Evolutionary conservation across 139 green algal species (phyloP).

Genomic region (Parachlorella kessleri): DNA sequence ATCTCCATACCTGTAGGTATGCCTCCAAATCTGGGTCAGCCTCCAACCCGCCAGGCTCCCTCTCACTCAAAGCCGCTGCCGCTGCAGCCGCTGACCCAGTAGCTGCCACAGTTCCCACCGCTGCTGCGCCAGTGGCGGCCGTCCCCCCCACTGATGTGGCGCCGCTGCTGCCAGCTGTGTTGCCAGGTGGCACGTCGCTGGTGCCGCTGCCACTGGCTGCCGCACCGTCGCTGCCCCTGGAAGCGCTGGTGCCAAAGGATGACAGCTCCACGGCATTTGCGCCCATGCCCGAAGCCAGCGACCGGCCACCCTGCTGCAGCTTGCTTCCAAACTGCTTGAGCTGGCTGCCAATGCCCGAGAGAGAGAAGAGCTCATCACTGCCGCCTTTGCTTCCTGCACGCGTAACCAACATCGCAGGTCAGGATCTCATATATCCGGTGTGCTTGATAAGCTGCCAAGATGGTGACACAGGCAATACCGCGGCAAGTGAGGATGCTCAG

Average conservation of each 20-base stretch:
- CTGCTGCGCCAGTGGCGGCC: no score
- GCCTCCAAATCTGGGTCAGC: conserved; percentile 63
- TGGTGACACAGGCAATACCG: no score
- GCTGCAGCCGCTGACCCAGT: conserved; percentile 4
- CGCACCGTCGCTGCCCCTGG: neutral
- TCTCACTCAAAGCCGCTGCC: neutral
- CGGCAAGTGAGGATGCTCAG: no score
- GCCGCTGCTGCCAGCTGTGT: conserved; percentile 1
- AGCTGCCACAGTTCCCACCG: neutral
- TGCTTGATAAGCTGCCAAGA: no score
- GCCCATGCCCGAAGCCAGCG: no score
- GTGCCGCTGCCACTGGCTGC: conserved; percentile 13
- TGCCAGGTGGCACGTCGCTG: neutral
- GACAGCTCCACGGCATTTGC: conserved; percentile 31
- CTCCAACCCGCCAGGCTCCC: conserved; percentile 23
- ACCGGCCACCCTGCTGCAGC: conserved; percentile 12
- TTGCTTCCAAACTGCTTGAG: conserved; percentile 31
- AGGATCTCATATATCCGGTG: no score
- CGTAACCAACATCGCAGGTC: no score
- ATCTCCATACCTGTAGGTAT: conserved; percentile 57
- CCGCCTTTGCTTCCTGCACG: neutral
- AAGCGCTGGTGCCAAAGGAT: neutral
- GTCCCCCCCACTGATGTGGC: no score
- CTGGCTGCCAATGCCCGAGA: conserved; percentile 24
- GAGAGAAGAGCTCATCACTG: conserved; percentile 10